Base-by-base conservation (phyloP, 495 filamentous ascomycete genomes). In the Glutinoglossum americanum region DNA sequence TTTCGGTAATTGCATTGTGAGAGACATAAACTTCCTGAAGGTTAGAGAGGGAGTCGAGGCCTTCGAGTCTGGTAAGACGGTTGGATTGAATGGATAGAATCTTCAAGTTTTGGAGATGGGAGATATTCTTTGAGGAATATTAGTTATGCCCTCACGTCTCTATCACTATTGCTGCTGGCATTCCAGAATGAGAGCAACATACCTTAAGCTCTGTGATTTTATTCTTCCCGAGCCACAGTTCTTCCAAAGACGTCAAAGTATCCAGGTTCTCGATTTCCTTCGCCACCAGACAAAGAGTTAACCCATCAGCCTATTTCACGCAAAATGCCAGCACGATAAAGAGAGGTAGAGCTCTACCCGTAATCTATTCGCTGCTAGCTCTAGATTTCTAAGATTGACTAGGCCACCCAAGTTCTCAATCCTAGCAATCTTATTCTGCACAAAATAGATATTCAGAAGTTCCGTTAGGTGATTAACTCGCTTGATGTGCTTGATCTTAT, bases 401-500 rank as follows among this genome's bases (percentile, higher is more conserved):
- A 96, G 72, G 4, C 80, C 82, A 10, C 87, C 83, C 23, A 99
- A 69, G 13, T 82, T 81, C 65, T 99, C 90, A 64, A 99, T 97
- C 60, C 70, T 77, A 33, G 72, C 74, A 63, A 99, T 94, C 66
- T 86, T 90, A 70, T 99, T 99, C 65, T 96, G 84, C 49, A 96
- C 86, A 62, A 99, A 89, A 69, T 83, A 99, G 6, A 99, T 66
- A 63, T 96, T 87, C 61, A 75, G 84, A 56, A 97, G 73, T 39
- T 87, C 79, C 13, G 70, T 79, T 26, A 98, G 74, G 67, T 93
- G 86, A 41, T 78, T 74, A 63, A 97, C 70, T 64, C 88, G 79
- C 72, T 93, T 93, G 75, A 99, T 94, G 67, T 97, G 89, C 68
- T 94, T 96, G 72, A 99, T 90, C 73, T 95, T 96, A 70, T 99